A percentile compares a stretch with the other conserved stretches of the same genome.
These are phyloP conservation scores for Cardiospermum halicacabum DNA, from an alignment of 345 rosid genomes.

Conservation along the genomic window DNA sequence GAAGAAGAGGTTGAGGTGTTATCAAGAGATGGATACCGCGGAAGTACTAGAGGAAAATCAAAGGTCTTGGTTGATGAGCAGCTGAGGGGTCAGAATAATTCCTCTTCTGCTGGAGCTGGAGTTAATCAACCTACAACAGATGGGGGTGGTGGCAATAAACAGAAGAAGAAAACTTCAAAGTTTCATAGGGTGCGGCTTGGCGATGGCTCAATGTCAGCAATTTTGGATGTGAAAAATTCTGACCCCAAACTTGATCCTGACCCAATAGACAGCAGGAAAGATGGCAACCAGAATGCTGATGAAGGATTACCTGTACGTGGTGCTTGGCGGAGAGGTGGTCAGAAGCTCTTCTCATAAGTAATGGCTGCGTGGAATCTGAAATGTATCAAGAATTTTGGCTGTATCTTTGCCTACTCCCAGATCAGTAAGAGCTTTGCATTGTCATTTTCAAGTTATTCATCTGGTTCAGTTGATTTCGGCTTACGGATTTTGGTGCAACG, in stretches of 20 bases:
- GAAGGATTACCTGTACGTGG: slow-evolving; percentile 52
- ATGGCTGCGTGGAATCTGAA: not conserved
- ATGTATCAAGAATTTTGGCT: not conserved
- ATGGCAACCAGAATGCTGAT: slow-evolving; percentile 25
- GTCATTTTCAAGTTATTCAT: not conserved
- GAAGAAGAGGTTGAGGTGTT: slow-evolving; percentile 53
- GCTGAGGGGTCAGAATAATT: slow-evolving; percentile 21
- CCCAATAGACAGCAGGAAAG: slow-evolving; percentile 18
- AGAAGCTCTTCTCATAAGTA: slow-evolving; percentile 43
- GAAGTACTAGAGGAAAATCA: slow-evolving; percentile 47
- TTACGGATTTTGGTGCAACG: not conserved
- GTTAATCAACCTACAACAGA: slow-evolving; percentile 21
- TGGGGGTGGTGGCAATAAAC: slow-evolving; percentile 44
- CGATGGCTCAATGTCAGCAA: slow-evolving; percentile 70
- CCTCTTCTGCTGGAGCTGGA: slow-evolving; percentile 25
- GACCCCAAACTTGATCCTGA: slow-evolving; percentile 37
- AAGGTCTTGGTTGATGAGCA: slow-evolving; percentile 28
- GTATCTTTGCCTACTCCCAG: not conserved
- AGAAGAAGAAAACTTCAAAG: slow-evolving; percentile 72
- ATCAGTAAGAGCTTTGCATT: not conserved
- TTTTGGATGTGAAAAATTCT: slow-evolving; percentile 40
- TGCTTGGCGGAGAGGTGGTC: slow-evolving; percentile 71
- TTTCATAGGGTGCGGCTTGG: slow-evolving; percentile 69
- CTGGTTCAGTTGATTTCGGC: not conserved
- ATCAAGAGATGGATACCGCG: slow-evolving; percentile 58